Percentiles rank a stretch among this genome's conserved stretches.
These are phyloP conservation scores for Aspergillus sclerotioniger DNA, from an alignment of 495 filamentous ascomycete genomes.

Conservation along the genomic window DNA sequence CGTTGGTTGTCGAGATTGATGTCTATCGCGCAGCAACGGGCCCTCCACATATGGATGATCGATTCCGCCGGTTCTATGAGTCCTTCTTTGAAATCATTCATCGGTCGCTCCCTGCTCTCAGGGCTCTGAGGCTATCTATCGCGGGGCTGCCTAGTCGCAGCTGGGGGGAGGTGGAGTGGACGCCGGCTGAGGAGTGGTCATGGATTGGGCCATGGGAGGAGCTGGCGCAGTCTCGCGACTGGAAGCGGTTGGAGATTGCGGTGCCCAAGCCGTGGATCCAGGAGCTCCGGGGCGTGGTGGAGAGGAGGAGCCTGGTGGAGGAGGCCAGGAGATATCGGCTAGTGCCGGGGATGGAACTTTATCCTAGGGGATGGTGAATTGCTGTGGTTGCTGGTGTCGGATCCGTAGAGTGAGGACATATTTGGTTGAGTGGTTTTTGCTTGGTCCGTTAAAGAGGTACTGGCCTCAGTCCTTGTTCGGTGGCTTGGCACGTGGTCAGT, in stretches of 20 bases:
- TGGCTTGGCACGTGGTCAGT: too few species aligned
- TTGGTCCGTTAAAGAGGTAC: too few species aligned
- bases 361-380: constrained; percentile 7
- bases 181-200: constrained; percentile 1
- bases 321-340: constrained; percentile 7
- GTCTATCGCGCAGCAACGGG: constrained; percentile 8
- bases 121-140: constrained; percentile 8
- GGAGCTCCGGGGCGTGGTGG: constrained; percentile 7
- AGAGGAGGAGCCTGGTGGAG: constrained; percentile 4
- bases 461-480: too few species aligned
- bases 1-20: constrained; percentile 14
- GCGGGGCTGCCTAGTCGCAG: constrained; percentile 8
- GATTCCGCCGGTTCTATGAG: constrained; percentile 6
- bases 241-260: constrained; percentile 11
- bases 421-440: too few species aligned
- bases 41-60: constrained; percentile 3
- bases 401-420: too few species aligned
- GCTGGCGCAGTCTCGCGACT: constrained; percentile 7
- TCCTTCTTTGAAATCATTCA: constrained; percentile 3
- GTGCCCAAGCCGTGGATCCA: constrained; percentile 3
- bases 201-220: constrained; percentile 16
- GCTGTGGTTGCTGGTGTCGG: too few species aligned
- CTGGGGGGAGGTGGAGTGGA: constrained; percentile 2
- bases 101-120: constrained; percentile 1
- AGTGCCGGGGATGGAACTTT: constrained; percentile 6